A percentile compares a stretch with the other conserved stretches of the same genome.
Conservation (phyloP, 331 rosid genomes). For the Arachis monticola region DNA sequence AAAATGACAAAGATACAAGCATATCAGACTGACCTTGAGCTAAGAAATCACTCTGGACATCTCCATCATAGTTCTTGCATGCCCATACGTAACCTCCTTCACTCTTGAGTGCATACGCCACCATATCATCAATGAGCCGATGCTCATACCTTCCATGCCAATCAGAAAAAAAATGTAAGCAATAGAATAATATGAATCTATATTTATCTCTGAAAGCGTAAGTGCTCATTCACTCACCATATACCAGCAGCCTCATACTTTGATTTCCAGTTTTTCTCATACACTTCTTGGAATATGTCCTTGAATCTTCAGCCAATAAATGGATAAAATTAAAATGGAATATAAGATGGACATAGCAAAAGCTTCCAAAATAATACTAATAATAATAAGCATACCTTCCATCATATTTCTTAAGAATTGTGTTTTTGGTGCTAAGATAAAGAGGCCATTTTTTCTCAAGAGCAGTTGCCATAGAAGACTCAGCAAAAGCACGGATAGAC, state of each 20-base stretch:
- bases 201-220: not conserved
- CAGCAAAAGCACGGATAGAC: conserved; percentile 93
- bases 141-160: conserved; percentile 83
- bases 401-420: conserved; percentile 96
- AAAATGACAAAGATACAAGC: conserved; percentile 4
- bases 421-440: conserved; percentile 96
- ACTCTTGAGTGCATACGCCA: conserved; percentile 94
- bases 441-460: conserved; percentile 95
- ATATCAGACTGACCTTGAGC: conserved; percentile 80
- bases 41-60: conserved; percentile 95
- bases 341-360: conserved; percentile 15
- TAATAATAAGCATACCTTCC: conserved; percentile 72
- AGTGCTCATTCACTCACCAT: conserved; percentile 63
- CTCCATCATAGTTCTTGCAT: conserved; percentile 99
- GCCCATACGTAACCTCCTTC: conserved; percentile 99
- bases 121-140: conserved; percentile 99
- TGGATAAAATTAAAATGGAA: conserved; percentile 8
- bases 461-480: conserved; percentile 89
- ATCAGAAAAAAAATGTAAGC: conserved; percentile 32
- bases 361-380: not conserved
- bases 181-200: not conserved
- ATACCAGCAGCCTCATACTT: conserved; percentile 95
- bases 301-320: conserved; percentile 76
- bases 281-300: conserved; percentile 99
- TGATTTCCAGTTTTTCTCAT: conserved; percentile 86